Percentiles rank a stretch among this genome's conserved stretches.
These are phyloP conservation scores for Botrytis porri DNA, from an alignment of 2,329 filamentous ascomycete genomes.

Conservation along the genomic window DNA sequence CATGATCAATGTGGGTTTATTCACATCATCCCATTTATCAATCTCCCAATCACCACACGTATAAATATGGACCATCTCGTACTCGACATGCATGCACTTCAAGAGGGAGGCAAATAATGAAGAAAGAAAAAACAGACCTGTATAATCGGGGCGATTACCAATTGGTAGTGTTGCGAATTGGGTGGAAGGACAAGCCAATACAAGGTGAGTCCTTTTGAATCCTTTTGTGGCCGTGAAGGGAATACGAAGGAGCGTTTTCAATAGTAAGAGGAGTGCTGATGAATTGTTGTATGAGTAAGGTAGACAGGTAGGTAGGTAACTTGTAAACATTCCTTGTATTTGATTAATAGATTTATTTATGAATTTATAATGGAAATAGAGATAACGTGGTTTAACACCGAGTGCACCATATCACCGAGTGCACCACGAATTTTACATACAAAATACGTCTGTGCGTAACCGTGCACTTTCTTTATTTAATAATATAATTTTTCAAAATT, in stretches of 20 bases:
- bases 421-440: too few species aligned
- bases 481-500: too few species aligned
- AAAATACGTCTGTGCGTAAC: too few species aligned
- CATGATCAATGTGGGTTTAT: background rate
- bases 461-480: too few species aligned
- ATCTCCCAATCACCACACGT: background rate
- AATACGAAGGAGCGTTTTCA: background rate
- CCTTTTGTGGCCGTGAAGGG: background rate
- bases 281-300: background rate
- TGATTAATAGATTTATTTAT: background rate
- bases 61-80: background rate
- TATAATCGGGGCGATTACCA: background rate
- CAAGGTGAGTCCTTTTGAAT: background rate
- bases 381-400: too few species aligned
- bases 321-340: background rate
- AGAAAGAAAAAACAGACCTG: background rate
- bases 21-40: background rate
- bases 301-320: background rate
- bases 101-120: background rate
- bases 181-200: background rate
- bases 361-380: background rate
- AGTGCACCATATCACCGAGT: too few species aligned
- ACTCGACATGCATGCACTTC: background rate
- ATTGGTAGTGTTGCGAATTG: background rate
- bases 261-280: background rate